Base-by-base conservation (phyloP, 1,284 basidiomycete species). In the Trichosporon asahii region DNA sequence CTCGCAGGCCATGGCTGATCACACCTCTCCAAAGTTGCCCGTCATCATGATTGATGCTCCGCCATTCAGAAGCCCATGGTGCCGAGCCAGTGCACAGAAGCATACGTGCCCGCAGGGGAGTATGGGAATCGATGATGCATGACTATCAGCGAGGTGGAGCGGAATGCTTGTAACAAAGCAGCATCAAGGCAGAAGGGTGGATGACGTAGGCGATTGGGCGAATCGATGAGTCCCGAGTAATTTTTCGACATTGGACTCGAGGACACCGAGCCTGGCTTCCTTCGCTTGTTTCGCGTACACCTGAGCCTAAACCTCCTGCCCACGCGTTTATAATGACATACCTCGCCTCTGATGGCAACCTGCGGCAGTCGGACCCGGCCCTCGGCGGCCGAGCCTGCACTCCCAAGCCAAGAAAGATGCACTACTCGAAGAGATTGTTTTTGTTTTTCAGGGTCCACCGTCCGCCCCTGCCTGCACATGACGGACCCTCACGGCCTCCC, bases 121-220 rank as follows among this genome's bases (percentile, higher is more conserved):
- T 37, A 37, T 53, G 49, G 49, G 49, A 53, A 53, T 23, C 21
- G 49, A 53, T 53, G 49, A 53, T 53, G 49, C 49, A 53, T 23
- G 21, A 12, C 37, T 3, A 46, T 46, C 3, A 18, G 21, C 21
- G 8, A 49, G 37, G 49, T 53, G 49, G 49, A 53, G 49, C 49
- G 49, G 49, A 53, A 53, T 53, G 55, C 14, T 15, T 27, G 55
- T 21, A 27, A 14, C 53, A 23, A 55, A n/a, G n/a, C n/a, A n/a
- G 25, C 18, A 21, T n/a, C 53, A 27, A 37, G 27, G 11, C 27
- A 14, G 57, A 31, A 14, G 27, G 14, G 23, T n/a, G 53, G 57
- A 31, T 61, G 57, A 61, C 57, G 57, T 61, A 61, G 57, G 57
- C 57, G 29, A 61, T 61, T 61, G 49, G 49, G 49, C 6, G 21